Base-by-base conservation (phyloP, 768 basidiomycete species). In the Gymnopilus dilepis region DNA sequence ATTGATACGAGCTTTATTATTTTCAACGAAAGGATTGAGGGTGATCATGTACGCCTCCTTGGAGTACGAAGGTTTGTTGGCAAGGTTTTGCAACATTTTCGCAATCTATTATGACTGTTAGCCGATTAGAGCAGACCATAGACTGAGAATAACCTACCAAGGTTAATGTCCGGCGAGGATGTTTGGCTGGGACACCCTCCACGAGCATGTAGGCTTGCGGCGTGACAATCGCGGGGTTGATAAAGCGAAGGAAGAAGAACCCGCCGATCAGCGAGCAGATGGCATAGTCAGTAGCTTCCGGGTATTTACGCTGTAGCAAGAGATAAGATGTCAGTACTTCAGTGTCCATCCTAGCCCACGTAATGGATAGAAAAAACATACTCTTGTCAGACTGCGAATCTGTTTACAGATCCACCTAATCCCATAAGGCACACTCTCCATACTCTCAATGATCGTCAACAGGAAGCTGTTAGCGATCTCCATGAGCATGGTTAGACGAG, bases 361-460 rank as follows among this genome's bases (percentile, higher is more conserved):
- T n/a, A n/a, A n/a, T n/a, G 50, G 21, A 45, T 11, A 56, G 28
- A 19, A n/a, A 42, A 42, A 21, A 77, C 87, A 59, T 68, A 98
- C 97, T 79, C 94, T 84, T 52, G 97, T 99, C 72, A 99, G 76
- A 80, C 95, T 97, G 64, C 95, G 82, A 72, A 99, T 99, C 77
- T 99, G 97, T 77, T 99, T 99, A 80, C 97, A 99, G 72, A 99
- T 99, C 97, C 97, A 99, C 66, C 97, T 86, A 65, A 99, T 99
- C 69, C 97, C 97, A 71, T 99, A 99, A 26, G 97, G 97, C 13
- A 99, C 97, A 69, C 91, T 95, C 69, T 99, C 97, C 89, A 98
- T 89, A 64, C 94, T 95, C 64, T 98, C 97, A 69, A 99, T 99
- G 71, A 99, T 99, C 8, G 97, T 99, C 33, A 94, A 82, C 61